Evolutionary conservation across 345 rosid species (phyloP).

Genomic region (Aurinia saxatilis): DNA sequence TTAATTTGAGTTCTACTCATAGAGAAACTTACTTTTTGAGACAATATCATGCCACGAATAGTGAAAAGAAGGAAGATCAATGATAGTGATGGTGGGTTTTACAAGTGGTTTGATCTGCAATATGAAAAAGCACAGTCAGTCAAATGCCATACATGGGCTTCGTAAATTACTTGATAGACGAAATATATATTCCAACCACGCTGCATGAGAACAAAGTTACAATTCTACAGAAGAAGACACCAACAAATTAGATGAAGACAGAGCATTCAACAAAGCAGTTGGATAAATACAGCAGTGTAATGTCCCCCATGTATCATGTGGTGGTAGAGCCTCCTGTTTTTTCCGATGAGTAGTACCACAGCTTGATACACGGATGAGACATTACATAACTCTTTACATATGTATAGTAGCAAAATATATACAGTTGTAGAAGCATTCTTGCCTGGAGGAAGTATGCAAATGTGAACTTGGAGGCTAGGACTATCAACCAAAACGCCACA

Average conservation of each 20-base stretch:
- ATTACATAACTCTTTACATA: not conserved
- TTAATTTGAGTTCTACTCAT: not conserved
- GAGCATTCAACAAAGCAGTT: not conserved
- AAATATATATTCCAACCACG: not conserved
- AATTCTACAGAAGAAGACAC: not conserved
- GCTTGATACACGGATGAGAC: not conserved
- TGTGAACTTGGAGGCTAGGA: constrained; percentile 74
- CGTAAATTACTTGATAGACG: not conserved
- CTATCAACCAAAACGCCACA: constrained; percentile 89
- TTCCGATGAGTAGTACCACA: not conserved
- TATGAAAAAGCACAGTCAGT: constrained; percentile 8
- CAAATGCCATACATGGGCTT: not conserved
- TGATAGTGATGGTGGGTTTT: constrained; percentile 54
- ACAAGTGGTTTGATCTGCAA: constrained; percentile 91
- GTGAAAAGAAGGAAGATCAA: constrained; percentile 30
- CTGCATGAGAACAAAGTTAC: not conserved
- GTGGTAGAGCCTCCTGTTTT: not conserved
- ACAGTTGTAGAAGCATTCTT: constrained; percentile 31
- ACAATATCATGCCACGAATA: constrained; percentile 97
- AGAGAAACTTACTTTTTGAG: constrained; percentile 64
- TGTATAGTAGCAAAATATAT: not conserved
- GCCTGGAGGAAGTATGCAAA: constrained; percentile 99
- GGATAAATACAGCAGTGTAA: not conserved
- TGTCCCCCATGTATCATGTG: not conserved
- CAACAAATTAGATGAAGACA: not conserved